Percentiles rank a stretch among this genome's conserved stretches.
These are phyloP conservation scores for Ceratobasidium sp. DNA, from an alignment of 1,284 basidiomycete species.

Conservation along the genomic window DNA sequence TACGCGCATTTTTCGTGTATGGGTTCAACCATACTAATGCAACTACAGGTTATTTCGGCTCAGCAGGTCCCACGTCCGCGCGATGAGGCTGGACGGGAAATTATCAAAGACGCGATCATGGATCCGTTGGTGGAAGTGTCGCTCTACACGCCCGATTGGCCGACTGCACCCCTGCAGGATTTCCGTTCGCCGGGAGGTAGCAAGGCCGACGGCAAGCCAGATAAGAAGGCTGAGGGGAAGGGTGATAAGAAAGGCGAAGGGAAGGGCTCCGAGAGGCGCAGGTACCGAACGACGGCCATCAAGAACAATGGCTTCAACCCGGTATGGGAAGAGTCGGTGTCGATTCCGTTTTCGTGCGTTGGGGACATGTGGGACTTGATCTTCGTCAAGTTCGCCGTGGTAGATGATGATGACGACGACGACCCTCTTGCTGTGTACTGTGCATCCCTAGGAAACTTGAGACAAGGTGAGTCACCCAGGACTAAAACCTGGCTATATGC, in stretches of 20 bases:
- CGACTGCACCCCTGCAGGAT: constrained; percentile 39
- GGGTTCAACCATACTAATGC: not conserved
- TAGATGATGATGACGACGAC: constrained; percentile 67
- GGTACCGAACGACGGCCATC: constrained; percentile 67
- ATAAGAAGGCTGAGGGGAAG: not conserved
- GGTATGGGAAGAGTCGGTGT: constrained; percentile 79
- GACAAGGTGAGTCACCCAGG: constrained; percentile 76
- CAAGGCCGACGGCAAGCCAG: not conserved
- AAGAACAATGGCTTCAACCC: constrained; percentile 92
- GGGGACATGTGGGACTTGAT: constrained; percentile 83
- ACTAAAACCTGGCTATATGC: too few species aligned
- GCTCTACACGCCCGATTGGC: constrained; percentile 80
- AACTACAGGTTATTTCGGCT: constrained; percentile 82
- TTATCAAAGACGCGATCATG: constrained; percentile 67
- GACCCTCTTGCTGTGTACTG: constrained; percentile 77
- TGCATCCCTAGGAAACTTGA: constrained; percentile 71
- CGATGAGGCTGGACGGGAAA: constrained; percentile 70
- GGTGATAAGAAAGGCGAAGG: not conserved
- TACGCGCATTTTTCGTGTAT: not conserved
- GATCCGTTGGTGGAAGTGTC: constrained; percentile 85
- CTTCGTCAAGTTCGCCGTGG: constrained; percentile 83
- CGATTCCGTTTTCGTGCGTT: constrained; percentile 76
- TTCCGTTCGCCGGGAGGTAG: not conserved
- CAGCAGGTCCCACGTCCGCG: constrained; percentile 88
- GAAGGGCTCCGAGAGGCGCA: constrained; percentile 46